A percentile compares a stretch with the other conserved stretches of the same genome.
Evolutionary conservation across 1,284 basidiomycete genomes (phyloP).

Genomic region (Leccinum fuscescens): DNA sequence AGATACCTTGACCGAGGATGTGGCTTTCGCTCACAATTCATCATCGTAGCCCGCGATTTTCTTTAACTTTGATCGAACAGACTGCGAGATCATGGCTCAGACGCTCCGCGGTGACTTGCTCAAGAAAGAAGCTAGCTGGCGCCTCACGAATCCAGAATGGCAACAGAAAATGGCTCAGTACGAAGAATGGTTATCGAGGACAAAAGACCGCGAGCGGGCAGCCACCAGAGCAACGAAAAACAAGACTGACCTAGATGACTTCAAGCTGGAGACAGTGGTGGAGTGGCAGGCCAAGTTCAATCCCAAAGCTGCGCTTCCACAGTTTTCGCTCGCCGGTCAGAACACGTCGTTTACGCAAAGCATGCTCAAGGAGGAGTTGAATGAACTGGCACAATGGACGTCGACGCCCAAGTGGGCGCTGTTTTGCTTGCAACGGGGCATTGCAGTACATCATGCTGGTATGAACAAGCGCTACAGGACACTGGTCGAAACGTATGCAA

Average conservation of each 20-base stretch:
- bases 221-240: conserved; percentile 36
- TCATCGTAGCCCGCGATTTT: conserved; percentile 56
- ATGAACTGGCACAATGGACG: conserved; percentile 38
- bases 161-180: conserved; percentile 49
- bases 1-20: not conserved
- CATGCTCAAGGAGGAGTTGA: conserved; percentile 52
- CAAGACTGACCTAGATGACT: conserved; percentile 37
- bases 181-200: conserved; percentile 46
- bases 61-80: conserved; percentile 61
- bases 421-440: conserved; percentile 52
- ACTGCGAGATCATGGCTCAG: conserved; percentile 55
- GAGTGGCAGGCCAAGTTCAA: conserved; percentile 57
- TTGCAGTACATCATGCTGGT: conserved; percentile 68
- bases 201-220: conserved; percentile 46
- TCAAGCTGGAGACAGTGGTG: conserved; percentile 16
- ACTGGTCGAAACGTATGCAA: conserved; percentile 54
- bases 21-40: not conserved
- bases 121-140: conserved; percentile 50
- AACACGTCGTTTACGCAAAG: conserved; percentile 42
- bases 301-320: conserved; percentile 52
- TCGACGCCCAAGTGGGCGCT: conserved; percentile 43
- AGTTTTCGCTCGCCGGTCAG: conserved; percentile 58
- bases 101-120: conserved; percentile 39
- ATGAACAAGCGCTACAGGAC: conserved; percentile 63
- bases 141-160: conserved; percentile 47